These are phyloP conservation scores for Pythium volutum DNA, from an alignment of 352 stramenopile species.

Conservation along the genomic window DNA sequence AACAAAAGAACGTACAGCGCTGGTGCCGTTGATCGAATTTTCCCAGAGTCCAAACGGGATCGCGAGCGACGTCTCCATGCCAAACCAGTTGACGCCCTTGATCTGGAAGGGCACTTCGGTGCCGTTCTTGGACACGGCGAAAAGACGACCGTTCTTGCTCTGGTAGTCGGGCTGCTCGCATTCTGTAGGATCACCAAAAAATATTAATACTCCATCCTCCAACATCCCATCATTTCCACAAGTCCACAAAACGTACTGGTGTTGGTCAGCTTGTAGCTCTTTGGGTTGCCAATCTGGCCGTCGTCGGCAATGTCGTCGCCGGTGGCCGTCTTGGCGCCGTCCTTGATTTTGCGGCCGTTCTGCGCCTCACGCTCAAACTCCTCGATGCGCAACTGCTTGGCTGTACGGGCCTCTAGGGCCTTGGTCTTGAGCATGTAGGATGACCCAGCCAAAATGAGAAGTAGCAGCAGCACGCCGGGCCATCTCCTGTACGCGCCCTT, in stretches of 20 bases:
- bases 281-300: slow-evolving; percentile 64
- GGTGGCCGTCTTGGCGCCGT: slow-evolving; percentile 30
- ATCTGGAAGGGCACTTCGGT: slow-evolving; percentile 67
- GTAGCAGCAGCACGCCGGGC: slow-evolving; percentile 6
- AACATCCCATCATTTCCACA: no score
- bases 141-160: slow-evolving; percentile 72
- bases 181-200: no score
- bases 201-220: no score
- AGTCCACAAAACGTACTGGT: slow-evolving; percentile 12
- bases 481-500: slow-evolving; percentile 1
- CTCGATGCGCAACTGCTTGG: slow-evolving; percentile 26
- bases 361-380: slow-evolving; percentile 36
- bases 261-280: slow-evolving; percentile 48
- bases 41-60: slow-evolving; percentile 63
- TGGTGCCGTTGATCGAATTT: slow-evolving; percentile 56
- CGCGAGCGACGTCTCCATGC: slow-evolving; percentile 59
- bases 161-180: slow-evolving; percentile 81
- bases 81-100: slow-evolving; percentile 85
- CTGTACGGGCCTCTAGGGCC: slow-evolving; percentile 32
- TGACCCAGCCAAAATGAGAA: neutral
- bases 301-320: slow-evolving; percentile 49
- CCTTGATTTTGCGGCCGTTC: slow-evolving; percentile 42
- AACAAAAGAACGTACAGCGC: slow-evolving; percentile 29
- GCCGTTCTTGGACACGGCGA: slow-evolving; percentile 46
- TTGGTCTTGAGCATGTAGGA: slow-evolving; percentile 36